Evolutionary conservation across 2,329 filamentous ascomycete genomes (phyloP).

Genomic region (Lecanicillium sp.): DNA sequence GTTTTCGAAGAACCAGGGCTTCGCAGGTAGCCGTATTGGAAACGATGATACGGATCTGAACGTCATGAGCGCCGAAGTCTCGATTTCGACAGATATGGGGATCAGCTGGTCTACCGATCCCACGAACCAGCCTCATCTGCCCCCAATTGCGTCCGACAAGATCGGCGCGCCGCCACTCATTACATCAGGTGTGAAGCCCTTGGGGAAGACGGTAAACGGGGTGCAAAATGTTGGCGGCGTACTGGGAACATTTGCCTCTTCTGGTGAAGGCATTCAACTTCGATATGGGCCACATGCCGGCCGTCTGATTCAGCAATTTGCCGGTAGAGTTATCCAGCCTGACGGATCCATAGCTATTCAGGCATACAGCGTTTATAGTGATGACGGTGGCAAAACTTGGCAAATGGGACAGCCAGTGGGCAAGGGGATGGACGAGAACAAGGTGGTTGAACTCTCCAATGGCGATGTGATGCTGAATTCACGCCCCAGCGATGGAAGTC

Average conservation of each 20-base stretch:
- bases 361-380: constrained; percentile 3
- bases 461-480: constrained; percentile 5
- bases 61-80: background rate
- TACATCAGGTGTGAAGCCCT: background rate
- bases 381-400: constrained; percentile 1
- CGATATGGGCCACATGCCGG: background rate
- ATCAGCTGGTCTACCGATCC: constrained; percentile 2
- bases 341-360: background rate
- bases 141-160: background rate
- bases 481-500: background rate
- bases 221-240: background rate
- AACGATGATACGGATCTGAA: background rate
- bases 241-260: background rate
- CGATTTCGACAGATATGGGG: constrained; percentile 1
- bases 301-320: constrained; percentile 2
- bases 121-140: background rate
- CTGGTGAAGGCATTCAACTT: constrained; percentile 1
- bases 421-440: constrained; percentile 2
- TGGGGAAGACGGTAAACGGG: background rate
- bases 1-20: constrained; percentile 3
- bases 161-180: background rate
- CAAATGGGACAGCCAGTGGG: constrained; percentile 1
- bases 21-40: background rate
- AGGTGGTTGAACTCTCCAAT: constrained; percentile 4
- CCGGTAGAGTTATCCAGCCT: background rate